Percentiles rank a stretch among this genome's conserved stretches.
phyloP scores from a whole-genome alignment of 371 early-diverging fungal genomes.

The Choanephora cucurbitarum region DNA sequence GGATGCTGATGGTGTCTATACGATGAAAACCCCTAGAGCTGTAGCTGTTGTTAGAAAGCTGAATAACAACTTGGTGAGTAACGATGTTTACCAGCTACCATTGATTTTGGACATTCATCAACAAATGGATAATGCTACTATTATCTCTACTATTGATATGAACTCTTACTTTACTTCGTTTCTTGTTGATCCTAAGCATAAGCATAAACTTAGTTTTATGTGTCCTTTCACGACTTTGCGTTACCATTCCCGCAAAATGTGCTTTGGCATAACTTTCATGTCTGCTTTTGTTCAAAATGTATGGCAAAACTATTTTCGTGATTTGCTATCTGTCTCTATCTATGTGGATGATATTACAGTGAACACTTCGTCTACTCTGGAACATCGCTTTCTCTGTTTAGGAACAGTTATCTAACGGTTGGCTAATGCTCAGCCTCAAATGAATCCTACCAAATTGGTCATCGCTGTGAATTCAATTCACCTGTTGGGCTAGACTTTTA shows the following conservation, averaged over 20 bases:
- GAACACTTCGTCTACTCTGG: neutral
- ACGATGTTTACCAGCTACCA: neutral
- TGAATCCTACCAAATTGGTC: conserved; percentile 1
- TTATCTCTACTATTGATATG: conserved; percentile 4
- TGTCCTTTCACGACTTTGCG: conserved; percentile 4
- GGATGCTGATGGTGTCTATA: neutral
- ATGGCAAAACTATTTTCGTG: neutral
- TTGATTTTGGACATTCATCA: neutral
- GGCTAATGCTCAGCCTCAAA: neutral
- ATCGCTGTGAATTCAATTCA: conserved; percentile 1
- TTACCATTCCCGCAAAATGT: neutral
- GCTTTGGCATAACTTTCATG: conserved; percentile 4
- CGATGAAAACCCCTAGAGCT: neutral
- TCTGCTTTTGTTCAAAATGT: conserved; percentile 3
- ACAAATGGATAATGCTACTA: neutral
- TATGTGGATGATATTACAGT: conserved; percentile 11
- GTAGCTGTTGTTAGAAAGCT: conserved; percentile 7
- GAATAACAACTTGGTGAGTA: neutral
- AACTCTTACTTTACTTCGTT: conserved; percentile 7
- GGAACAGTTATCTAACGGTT: conserved; percentile 5
- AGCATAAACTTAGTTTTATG: conserved; percentile 4
- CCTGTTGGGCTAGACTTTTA: conserved; percentile 5
- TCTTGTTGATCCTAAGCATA: neutral
- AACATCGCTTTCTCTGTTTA: neutral
- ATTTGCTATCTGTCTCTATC: conserved; percentile 1